phyloP scores from a whole-genome alignment of 2,329 filamentous ascomycete genomes.

The Arthrinium puccinioides region DNA sequence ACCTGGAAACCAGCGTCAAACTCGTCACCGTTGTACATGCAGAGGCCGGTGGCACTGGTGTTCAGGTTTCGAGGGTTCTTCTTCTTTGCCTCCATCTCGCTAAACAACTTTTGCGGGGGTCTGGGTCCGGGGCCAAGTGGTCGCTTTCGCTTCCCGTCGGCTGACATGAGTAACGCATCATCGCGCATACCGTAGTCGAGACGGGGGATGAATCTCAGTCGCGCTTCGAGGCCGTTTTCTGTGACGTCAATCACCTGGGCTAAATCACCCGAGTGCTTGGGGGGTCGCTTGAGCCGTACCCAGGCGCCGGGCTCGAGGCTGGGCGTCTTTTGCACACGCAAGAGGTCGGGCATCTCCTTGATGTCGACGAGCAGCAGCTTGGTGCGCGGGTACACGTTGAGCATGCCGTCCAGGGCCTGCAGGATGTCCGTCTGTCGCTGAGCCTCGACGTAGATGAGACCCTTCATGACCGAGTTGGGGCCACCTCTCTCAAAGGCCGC shows the following conservation, averaged over 20 bases:
- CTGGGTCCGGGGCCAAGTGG: conserved; percentile 50
- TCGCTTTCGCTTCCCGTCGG: conserved; percentile 76
- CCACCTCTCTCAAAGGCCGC: conserved; percentile 86
- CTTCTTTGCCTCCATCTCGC: conserved; percentile 86
- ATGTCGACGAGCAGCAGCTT: conserved; percentile 87
- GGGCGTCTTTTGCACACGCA: conserved; percentile 81
- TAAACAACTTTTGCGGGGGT: conserved; percentile 86
- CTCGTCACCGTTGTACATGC: conserved; percentile 79
- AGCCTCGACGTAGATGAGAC: conserved; percentile 93
- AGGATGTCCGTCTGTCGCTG: conserved; percentile 80
- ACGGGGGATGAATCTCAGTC: conserved; percentile 80
- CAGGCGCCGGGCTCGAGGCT: conserved; percentile 81
- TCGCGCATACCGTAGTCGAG: conserved; percentile 88
- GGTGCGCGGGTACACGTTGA: conserved; percentile 82
- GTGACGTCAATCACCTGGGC: conserved; percentile 90
- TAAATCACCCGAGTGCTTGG: conserved; percentile 81
- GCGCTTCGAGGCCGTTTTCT: conserved; percentile 83
- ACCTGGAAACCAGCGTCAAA: conserved; percentile 91
- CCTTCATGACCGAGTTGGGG: conserved; percentile 74
- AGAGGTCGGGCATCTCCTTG: conserved; percentile 95
- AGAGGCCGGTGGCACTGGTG: conserved; percentile 68
- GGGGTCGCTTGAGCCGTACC: conserved; percentile 75
- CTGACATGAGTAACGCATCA: conserved; percentile 45
- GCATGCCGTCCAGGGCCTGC: conserved; percentile 72
- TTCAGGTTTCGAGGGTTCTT: conserved; percentile 59